Percentiles rank a stretch among this genome's conserved stretches.
These are phyloP conservation scores for Phyllachora maydis DNA, from an alignment of 2,329 filamentous ascomycete species.

Conservation along the genomic window DNA sequence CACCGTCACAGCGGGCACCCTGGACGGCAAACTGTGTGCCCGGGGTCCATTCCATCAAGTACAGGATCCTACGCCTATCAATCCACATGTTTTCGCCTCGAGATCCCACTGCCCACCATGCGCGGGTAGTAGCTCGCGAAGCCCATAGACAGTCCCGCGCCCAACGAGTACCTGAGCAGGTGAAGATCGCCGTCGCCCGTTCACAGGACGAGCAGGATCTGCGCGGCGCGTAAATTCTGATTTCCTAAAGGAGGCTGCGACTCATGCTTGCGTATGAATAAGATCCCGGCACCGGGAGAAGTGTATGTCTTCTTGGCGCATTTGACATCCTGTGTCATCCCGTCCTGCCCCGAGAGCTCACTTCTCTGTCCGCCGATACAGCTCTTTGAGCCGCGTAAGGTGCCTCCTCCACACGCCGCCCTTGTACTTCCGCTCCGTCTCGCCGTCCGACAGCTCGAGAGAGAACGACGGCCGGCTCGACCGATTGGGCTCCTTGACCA, in stretches of 20 bases:
- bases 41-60: too few species aligned
- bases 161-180: slow-evolving; percentile 61
- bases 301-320: too few species aligned
- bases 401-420: slow-evolving; percentile 6
- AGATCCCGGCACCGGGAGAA: too few species aligned
- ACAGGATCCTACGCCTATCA: too few species aligned
- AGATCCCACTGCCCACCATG: slow-evolving; percentile 39
- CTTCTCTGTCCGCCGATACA: slow-evolving; percentile 6
- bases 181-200: slow-evolving; percentile 35
- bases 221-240: too few species aligned
- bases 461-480: slow-evolving; percentile 5
- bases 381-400: slow-evolving; percentile 4
- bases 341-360: slow-evolving; percentile 1
- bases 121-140: slow-evolving; percentile 51
- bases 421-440: slow-evolving; percentile 6
- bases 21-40: too few species aligned
- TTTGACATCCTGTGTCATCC: too few species aligned
- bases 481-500: slow-evolving; percentile 7
- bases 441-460: slow-evolving; percentile 6
- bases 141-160: slow-evolving; percentile 50
- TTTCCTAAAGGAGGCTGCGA: too few species aligned
- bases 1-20: too few species aligned
- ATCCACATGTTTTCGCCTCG: too few species aligned
- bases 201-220: slow-evolving; percentile 48
- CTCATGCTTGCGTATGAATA: too few species aligned